Percentiles rank a stretch among this genome's conserved stretches.
phyloP scores from a whole-genome alignment of 2,329 filamentous ascomycete genomes.

The Apiospora malaysiana region DNA sequence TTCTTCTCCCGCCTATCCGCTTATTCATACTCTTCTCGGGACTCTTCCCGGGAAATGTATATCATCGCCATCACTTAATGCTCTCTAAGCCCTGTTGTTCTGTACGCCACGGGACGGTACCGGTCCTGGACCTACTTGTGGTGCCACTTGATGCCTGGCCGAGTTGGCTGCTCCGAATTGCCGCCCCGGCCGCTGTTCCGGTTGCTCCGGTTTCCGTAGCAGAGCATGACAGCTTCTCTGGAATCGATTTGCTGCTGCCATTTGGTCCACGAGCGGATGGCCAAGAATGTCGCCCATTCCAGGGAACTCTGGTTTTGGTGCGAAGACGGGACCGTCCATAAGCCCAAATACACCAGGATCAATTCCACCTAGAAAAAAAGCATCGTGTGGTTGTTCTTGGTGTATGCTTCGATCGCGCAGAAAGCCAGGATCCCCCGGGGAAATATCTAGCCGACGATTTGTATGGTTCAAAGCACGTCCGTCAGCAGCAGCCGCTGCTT shows the following conservation, averaged over 20 bases:
- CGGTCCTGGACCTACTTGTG: background rate
- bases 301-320: background rate
- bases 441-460: background rate
- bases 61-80: background rate
- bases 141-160: background rate
- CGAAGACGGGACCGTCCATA: background rate
- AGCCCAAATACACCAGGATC: background rate
- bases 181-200: background rate
- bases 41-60: background rate
- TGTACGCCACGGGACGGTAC: background rate
- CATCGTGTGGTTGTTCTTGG: background rate
- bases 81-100: conserved; percentile 6
- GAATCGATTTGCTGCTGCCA: background rate
- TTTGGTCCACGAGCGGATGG: background rate
- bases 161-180: background rate
- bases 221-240: background rate
- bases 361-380: background rate
- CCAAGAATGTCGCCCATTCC: background rate
- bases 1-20: background rate
- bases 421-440: background rate
- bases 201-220: background rate
- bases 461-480: background rate
- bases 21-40: background rate
- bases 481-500: background rate
- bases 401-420: background rate